phyloP scores from a whole-genome alignment of 1,284 basidiomycete species.

The Taiwanofungus camphoratus region DNA sequence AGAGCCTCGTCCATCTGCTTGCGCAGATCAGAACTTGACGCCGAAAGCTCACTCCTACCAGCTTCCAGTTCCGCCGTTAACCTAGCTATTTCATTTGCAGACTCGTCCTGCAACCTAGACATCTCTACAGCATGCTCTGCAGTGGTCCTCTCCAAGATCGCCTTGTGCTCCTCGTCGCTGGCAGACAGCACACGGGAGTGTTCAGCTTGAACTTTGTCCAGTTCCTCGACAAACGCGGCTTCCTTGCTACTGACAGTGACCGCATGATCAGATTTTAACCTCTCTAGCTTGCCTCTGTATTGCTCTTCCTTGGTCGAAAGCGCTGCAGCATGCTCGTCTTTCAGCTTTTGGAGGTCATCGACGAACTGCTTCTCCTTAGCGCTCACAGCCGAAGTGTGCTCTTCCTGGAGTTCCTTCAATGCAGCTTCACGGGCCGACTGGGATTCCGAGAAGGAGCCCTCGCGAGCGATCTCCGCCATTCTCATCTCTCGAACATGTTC shows the following conservation, averaged over 20 bases:
- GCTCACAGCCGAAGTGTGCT: conserved; percentile 56
- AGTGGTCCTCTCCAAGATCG: conserved; percentile 31
- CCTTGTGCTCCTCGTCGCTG: conserved; percentile 51
- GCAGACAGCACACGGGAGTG: conserved; percentile 46
- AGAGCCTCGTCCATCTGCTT: conserved; percentile 48
- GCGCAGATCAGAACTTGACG: conserved; percentile 33
- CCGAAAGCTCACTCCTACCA: conserved; percentile 39
- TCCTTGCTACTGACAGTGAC: conserved; percentile 58
- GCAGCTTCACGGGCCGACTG: conserved; percentile 57
- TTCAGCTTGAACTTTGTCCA: conserved; percentile 53
- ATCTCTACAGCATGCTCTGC: conserved; percentile 35
- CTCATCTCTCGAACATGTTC: conserved; percentile 66
- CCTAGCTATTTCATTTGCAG: conserved; percentile 44
- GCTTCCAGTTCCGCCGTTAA: conserved; percentile 40
- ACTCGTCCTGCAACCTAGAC: conserved; percentile 45
- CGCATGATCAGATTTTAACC: conserved; percentile 47
- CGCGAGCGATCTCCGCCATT: conserved; percentile 65
- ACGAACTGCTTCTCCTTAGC: conserved; percentile 59
- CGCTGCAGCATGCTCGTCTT: conserved; percentile 51
- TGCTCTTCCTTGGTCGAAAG: conserved; percentile 56
- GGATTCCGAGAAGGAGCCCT: conserved; percentile 67
- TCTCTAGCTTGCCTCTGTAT: conserved; percentile 38
- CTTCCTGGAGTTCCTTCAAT: conserved; percentile 60
- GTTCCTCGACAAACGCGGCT: conserved; percentile 49
- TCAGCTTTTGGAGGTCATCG: conserved; percentile 57